phyloP scores from a whole-genome alignment of 345 rosid genomes.

The Brassica nigra region DNA sequence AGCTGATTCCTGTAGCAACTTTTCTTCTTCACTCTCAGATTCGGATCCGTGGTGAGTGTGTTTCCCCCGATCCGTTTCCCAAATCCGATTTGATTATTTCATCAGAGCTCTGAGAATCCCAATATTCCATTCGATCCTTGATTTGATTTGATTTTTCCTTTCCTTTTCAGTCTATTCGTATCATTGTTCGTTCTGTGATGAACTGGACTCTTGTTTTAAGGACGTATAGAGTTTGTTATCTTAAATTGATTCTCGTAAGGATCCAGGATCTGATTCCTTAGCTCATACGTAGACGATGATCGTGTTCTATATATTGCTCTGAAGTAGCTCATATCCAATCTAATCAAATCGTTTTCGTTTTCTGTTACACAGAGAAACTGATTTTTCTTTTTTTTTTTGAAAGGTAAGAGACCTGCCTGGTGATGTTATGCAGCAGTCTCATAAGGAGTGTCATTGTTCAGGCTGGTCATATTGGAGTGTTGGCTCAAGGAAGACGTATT shows the following conservation, averaged over 20 bases:
- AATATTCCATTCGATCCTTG: too few species aligned
- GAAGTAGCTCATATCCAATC: constrained; percentile 8
- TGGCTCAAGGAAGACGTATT: constrained; percentile 41
- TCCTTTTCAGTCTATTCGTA: too few species aligned
- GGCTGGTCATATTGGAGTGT: constrained; percentile 53
- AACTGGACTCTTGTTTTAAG: constrained; percentile 4
- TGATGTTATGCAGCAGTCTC: constrained; percentile 74
- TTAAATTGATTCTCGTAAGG: neutral
- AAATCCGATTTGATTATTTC: constrained; percentile 29
- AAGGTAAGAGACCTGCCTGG: constrained; percentile 22
- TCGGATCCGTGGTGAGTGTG: constrained; percentile 42
- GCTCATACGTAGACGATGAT: constrained; percentile 8
- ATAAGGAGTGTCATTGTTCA: constrained; percentile 62
- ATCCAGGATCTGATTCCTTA: constrained; percentile 12
- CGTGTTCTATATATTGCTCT: neutral
- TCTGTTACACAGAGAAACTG: too few species aligned
- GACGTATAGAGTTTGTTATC: neutral
- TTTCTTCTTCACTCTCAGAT: constrained; percentile 36
- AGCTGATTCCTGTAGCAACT: constrained; percentile 34
- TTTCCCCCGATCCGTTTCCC: constrained; percentile 44
- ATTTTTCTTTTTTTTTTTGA: too few species aligned
- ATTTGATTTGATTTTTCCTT: too few species aligned
- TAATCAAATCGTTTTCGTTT: neutral
- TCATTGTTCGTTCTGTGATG: neutral
- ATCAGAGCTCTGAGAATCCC: too few species aligned